Base-by-base conservation (phyloP, 345 rosid genomes). In the Zanthoxylum bungeanum region DNA sequence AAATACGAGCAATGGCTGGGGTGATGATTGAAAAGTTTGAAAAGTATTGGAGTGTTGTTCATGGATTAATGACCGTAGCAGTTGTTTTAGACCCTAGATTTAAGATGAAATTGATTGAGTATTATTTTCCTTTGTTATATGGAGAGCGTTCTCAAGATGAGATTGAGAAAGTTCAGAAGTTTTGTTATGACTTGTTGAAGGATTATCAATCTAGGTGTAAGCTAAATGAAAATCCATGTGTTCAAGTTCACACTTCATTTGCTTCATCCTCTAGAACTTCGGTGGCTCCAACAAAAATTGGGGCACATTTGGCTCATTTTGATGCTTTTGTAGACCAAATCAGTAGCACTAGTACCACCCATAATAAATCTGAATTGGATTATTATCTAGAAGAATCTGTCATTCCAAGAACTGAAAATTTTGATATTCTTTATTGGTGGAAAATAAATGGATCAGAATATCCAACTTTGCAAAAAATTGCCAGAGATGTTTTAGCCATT, bases 1-100 rank as follows among this genome's bases (percentile, higher is more conserved):
- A 9, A 31, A 58, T 71, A 4, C 39, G 9, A 4, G n/a, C 0
- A 4, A 71, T 65, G 69, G 57, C 52, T 0, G n/a, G 24, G 1
- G 42, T 67, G 56, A n/a, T n/a, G n/a, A 12, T 36, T 3, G 57
- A 21, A 4, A 71, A 66, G n/a, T 71, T 40, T 56, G 34, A 63
- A 1, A 64, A 76, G 52, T 76, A 73, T 76, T 71, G 62, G 63
- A 9, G 19, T 57, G 37, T 22, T 3, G 56, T 42, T 42, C 17
- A 12, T 42, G 46, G 46, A 42, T 42, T 42, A 14, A 42, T 42
- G 4, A 17, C 46, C 12, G 11, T 75, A 5, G 17, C 28, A 3
- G 12, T 7, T 24, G 2, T 70, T 53, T 70, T 71, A 5, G 55
- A 71, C 50, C 47, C 68, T 3, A 47, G 27, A 17, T 71, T 27